phyloP scores from a whole-genome alignment of 2,329 filamentous ascomycete genomes.

The Diaporthe sp. region DNA sequence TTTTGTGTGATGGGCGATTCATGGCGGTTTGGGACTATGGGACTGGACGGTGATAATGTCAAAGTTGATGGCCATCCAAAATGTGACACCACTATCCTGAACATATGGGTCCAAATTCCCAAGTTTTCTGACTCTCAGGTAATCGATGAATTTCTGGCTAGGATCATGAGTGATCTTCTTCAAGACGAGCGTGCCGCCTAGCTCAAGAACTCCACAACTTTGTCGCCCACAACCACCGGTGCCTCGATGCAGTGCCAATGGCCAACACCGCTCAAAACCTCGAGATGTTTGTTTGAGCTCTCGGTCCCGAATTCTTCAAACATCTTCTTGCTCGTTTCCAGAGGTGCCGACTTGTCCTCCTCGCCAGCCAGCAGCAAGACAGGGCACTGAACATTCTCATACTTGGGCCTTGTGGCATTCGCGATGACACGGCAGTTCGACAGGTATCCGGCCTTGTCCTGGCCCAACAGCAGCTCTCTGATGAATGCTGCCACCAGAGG shows the following conservation, averaged over 20 bases:
- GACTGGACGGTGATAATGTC: not conserved
- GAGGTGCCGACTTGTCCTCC: constrained; percentile 33
- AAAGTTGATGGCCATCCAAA: not conserved
- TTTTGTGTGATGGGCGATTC: too few relatives aligned
- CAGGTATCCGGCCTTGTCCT: constrained; percentile 50
- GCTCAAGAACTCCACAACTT: constrained; percentile 20
- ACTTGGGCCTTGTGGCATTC: constrained; percentile 58
- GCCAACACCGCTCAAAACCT: constrained; percentile 30
- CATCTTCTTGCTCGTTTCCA: constrained; percentile 32
- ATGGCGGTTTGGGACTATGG: too few relatives aligned
- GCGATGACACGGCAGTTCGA: constrained; percentile 52
- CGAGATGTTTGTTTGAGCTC: not conserved
- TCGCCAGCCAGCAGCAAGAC: constrained; percentile 48
- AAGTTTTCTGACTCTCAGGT: not conserved
- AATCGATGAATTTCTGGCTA: not conserved
- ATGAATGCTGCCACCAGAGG: constrained; percentile 51
- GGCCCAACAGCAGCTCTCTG: constrained; percentile 49
- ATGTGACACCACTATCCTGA: not conserved
- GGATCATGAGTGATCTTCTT: too few relatives aligned
- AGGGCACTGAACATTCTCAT: constrained; percentile 66
- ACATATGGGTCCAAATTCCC: not conserved
- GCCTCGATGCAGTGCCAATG: constrained; percentile 38
- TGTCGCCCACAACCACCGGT: constrained; percentile 16
- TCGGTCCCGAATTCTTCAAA: constrained; percentile 23
- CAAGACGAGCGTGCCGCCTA: not conserved